Conservation (phyloP, 768 basidiomycete species). For the Hydnum rufescens region DNA sequence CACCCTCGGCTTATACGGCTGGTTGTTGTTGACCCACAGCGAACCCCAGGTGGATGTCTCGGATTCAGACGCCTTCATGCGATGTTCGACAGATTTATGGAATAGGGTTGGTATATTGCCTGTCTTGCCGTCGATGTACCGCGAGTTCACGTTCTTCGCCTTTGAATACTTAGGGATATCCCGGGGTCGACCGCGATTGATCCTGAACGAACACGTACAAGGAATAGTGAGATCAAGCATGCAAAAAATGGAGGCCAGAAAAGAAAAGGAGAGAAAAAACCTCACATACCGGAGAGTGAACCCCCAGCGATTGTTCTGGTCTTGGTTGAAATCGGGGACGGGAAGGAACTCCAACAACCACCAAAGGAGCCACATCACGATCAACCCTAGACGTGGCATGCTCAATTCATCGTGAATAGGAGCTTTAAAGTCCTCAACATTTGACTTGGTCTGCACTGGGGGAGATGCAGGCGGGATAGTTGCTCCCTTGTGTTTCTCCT, state of each 20-base stretch:
- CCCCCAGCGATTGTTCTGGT: conserved; percentile 4
- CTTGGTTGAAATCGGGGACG: conserved; percentile 2
- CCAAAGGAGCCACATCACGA: conserved; percentile 5
- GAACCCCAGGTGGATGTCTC: neutral
- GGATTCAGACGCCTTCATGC: conserved; percentile 2
- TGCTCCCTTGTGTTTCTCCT: too few relatives aligned
- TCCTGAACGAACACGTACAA: too few relatives aligned
- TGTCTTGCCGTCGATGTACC: neutral
- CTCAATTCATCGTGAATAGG: conserved; percentile 7
- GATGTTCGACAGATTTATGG: conserved; percentile 6
- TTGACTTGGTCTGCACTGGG: too few relatives aligned
- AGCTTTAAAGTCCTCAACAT: conserved; percentile 2
- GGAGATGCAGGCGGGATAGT: too few relatives aligned
- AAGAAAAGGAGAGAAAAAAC: too few relatives aligned
- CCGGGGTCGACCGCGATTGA: neutral
- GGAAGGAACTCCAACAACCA: conserved; percentile 10
- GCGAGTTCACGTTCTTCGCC: neutral
- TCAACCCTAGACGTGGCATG: too few relatives aligned
- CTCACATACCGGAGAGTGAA: too few relatives aligned
- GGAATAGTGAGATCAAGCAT: too few relatives aligned
- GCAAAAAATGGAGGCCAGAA: too few relatives aligned
- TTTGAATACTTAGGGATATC: neutral
- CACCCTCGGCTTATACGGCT: neutral
- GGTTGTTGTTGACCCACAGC: neutral
- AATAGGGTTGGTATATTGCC: neutral